Base-by-base conservation (phyloP, 208 protist genomes). In the Crithidia bombi region DNA sequence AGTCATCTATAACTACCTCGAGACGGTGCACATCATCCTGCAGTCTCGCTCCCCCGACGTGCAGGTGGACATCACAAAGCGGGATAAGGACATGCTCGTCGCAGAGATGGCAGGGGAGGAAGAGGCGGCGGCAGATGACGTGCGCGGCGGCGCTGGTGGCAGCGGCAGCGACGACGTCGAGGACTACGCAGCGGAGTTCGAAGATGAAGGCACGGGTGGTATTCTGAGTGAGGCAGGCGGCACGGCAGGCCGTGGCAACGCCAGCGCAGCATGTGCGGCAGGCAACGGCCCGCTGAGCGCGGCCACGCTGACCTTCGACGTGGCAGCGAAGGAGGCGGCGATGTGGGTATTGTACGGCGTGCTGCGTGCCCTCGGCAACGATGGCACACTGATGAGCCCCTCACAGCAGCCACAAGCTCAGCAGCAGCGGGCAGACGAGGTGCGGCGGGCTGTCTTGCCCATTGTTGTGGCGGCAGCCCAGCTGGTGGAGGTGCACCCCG, bases 401-500 rank as follows among this genome's bases (percentile, higher is more conserved):
- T 41, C 26, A 5, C 23, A 15, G 32, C 23, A 25, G 7, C 56
- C 46, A 21, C n/a, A 25, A 0, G 52, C n/a, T n/a, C n/a, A 23
- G n/a, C 46, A 28, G 46, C 23, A 35, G n/a, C 46, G 54, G 21
- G n/a, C 35, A 17, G 56, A 61, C 30, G 65, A 73, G 32, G 55
- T 71, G 25, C 55, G 76, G 19, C 46, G 57, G 1, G 72, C 79
- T 2, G 50, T 79, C 33, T 69, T 88, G 61, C 61, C 81, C 21
- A 59, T 89, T 26, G 72, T 85, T 11, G 81, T 93, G 21, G 58
- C 75, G 15, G 79, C 79, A 2, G 78, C 78, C 32, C 79, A 83
- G 57, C 69, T 87, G 17, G 85, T 83, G 38, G 88, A 90, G 57
- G 73, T 83, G 51, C 78, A 78, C 54, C 88, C 88, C 26, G 75